Percentiles rank a stretch among this genome's conserved stretches.
Evolutionary conservation across 352 stramenopile genomes (phyloP).

Genomic region (Phytopythium chamaehyphon): DNA sequence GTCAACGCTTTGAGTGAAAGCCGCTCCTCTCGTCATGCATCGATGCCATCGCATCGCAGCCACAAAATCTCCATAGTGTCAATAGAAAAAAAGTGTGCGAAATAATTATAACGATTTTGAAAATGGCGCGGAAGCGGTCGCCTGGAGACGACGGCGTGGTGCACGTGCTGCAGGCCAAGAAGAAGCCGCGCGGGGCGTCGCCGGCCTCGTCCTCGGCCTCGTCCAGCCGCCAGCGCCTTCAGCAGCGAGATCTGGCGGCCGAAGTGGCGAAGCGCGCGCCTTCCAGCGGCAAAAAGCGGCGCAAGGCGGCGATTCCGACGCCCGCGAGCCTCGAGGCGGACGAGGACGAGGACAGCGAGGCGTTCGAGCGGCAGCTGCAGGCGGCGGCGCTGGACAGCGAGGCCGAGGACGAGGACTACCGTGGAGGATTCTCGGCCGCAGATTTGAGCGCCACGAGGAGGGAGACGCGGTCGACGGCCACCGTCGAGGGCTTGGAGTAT

Average conservation of each 20-base stretch:
- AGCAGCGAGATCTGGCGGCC: slow-evolving; percentile 7
- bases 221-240: background rate
- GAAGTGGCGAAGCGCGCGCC: background rate
- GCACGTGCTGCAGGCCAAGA: slow-evolving; percentile 23
- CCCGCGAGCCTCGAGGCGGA: background rate
- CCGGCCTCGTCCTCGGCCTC: slow-evolving; percentile 14
- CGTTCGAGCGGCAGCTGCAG: slow-evolving; percentile 31
- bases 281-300: background rate
- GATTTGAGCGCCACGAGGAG: background rate
- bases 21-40: no score
- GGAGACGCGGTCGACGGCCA: background rate
- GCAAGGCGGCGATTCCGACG: background rate
- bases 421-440: background rate
- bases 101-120: slow-evolving; percentile 3
- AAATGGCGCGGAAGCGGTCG: slow-evolving; percentile 54
- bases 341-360: slow-evolving; percentile 1
- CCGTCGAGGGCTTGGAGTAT: slow-evolving; percentile 18
- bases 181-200: slow-evolving; percentile 20
- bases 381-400: slow-evolving; percentile 19
- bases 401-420: slow-evolving; percentile 30
- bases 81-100: no score
- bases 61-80: no score
- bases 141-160: slow-evolving; percentile 15
- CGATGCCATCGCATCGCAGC: no score
- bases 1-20: no score